phyloP scores from a whole-genome alignment of 306 rosid species.

The Alnus glutinosa region DNA sequence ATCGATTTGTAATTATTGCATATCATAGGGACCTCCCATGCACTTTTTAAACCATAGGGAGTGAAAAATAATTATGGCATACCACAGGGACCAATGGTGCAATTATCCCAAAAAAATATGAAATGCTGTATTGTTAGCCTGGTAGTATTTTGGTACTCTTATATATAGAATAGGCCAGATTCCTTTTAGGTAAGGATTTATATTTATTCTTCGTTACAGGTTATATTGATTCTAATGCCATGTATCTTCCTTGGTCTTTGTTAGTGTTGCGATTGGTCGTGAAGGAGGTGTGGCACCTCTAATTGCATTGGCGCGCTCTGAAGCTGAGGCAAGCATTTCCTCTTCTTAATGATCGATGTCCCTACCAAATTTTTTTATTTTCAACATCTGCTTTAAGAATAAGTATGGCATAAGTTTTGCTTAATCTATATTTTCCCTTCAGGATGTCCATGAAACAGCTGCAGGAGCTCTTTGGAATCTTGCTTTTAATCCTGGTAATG shows the following conservation, averaged over 20 bases:
- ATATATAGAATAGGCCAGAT: neutral
- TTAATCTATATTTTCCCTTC: constrained; percentile 38
- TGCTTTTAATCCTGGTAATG: constrained; percentile 97
- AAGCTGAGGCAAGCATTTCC: constrained; percentile 71
- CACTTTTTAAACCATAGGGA: too few relatives aligned
- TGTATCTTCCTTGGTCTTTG: constrained; percentile 27
- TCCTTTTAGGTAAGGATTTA: neutral
- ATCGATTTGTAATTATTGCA: too few relatives aligned
- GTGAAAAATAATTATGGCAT: too few relatives aligned
- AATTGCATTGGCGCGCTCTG: constrained; percentile 93
- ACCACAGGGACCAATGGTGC: too few relatives aligned
- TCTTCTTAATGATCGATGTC: constrained; percentile 21
- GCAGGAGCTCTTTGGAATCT: constrained; percentile 99
- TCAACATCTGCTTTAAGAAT: constrained; percentile 12
- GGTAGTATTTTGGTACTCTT: neutral
- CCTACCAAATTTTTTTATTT: constrained; percentile 12
- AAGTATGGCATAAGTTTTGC: neutral
- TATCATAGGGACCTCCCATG: too few relatives aligned
- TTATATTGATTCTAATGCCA: constrained; percentile 13
- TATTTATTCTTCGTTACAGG: neutral
- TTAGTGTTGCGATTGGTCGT: constrained; percentile 94
- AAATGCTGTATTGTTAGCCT: neutral
- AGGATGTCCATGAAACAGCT: constrained; percentile 99
- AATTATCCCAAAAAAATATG: too few relatives aligned
- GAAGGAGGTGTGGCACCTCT: constrained; percentile 99